phyloP scores from a whole-genome alignment of 176 grass and related monocot species.

The Zoysia pacifica region DNA sequence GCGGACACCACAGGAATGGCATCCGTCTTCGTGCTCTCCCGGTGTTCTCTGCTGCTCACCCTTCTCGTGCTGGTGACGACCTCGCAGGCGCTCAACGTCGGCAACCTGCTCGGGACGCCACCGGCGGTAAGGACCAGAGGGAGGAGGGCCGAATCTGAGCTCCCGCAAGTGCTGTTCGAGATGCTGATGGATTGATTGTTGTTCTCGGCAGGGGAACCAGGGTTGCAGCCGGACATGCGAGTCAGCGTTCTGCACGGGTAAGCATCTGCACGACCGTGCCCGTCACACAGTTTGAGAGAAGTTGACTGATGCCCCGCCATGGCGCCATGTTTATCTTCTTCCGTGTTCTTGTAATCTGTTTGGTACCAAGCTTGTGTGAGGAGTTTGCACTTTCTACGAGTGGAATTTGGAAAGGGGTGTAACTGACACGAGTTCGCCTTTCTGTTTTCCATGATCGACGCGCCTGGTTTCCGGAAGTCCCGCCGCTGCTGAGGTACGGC shows the following conservation, averaged over 20 bases:
- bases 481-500: conserved; percentile 79
- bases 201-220: conserved; percentile 52
- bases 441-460: neutral
- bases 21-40: conserved; percentile 7
- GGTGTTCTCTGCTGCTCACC: conserved; percentile 19
- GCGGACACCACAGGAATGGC: conserved; percentile 25
- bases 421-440: conserved; percentile 21
- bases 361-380: neutral
- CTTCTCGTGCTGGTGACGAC: conserved; percentile 40
- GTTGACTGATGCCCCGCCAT: too few relatives aligned
- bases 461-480: conserved; percentile 36
- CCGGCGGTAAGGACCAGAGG: conserved; percentile 36
- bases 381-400: neutral
- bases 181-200: conserved; percentile 11
- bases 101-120: conserved; percentile 39
- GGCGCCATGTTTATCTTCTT: too few relatives aligned
- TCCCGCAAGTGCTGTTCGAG: neutral
- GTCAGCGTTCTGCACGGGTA: conserved; percentile 65
- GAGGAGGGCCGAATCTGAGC: neutral
- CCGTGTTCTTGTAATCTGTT: neutral
- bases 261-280: neutral
- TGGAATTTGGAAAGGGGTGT: neutral
- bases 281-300: neutral
- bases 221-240: conserved; percentile 79
- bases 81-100: conserved; percentile 44